Evolutionary conservation across 106 monocot species (phyloP), one percentile per base, ranked within the genome.

Genomic region (Dendrobium nobile): DNA sequence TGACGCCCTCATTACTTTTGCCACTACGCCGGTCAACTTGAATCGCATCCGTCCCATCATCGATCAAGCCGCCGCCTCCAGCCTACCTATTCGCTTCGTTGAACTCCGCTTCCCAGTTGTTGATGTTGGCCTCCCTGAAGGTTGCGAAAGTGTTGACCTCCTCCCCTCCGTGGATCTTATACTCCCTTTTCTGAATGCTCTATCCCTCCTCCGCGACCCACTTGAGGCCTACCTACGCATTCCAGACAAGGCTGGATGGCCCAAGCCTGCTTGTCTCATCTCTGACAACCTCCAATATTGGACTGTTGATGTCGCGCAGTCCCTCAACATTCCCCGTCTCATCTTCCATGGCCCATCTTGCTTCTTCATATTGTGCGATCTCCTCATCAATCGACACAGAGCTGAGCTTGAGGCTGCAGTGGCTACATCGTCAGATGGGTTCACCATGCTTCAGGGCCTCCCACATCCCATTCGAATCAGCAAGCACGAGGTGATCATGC

Each of bases 1-100:
- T 27, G 88, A 81, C 40, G 81, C 64, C 42, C 2, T 41, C 40
- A 87, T 87, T 28, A 87, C 87, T 26, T 11, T 89, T 82, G 40
- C 89, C 87, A 87, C 85, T 51, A 92, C 92, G 10, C 89, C 92
- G 9, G 77, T 72, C 81, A 92, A 92, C 75, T 83, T 81, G 28
- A 22, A 77, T 31, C 75, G 79, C 48, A 61, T 84, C 24, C 78
- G 58, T 31, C 41, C 73, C 15, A 65, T 68, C 17, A 79, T 84
- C 80, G 80, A 77, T 45, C 78, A 9, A 9, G 45, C 64, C 7
- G 19, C 77, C 15, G 26, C 75, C 11, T 79, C 82, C 48, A 76
- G 73, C 54, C 85, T 83, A 9, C 47, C 81, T 3, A 79, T 92
- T 67, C 64, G 64, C 2, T 79, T 92, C 41, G 65, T 82, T 31